Conservation (phyloP, 78 protist species). For the Protostelium mycophagum region DNA sequence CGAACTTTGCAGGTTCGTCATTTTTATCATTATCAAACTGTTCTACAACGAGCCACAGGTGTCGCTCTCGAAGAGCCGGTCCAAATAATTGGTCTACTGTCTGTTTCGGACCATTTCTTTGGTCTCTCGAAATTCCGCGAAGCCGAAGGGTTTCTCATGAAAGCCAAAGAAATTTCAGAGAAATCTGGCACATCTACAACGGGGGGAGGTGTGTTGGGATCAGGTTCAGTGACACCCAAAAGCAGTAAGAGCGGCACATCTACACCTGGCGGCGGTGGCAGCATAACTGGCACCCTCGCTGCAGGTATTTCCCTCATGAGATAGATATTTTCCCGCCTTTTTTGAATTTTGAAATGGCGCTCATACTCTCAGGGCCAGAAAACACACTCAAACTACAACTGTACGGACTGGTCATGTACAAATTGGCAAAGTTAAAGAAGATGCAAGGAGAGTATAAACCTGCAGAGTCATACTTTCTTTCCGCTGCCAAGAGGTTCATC, state of each 20-base stretch:
- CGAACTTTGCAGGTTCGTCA: not conserved
- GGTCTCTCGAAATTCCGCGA: not conserved
- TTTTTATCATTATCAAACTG: too few species aligned
- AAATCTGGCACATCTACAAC: not conserved
- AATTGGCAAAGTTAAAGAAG: not conserved
- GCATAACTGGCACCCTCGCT: not conserved
- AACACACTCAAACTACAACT: not conserved
- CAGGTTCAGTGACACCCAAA: too few species aligned
- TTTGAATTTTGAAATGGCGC: too few species aligned
- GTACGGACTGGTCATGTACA: not conserved
- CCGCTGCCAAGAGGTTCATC: not conserved
- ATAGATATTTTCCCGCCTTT: not conserved
- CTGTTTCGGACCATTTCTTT: not conserved
- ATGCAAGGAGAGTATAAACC: not conserved
- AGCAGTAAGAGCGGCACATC: not conserved
- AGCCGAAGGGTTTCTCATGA: not conserved
- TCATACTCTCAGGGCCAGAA: not conserved
- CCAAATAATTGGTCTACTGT: not conserved
- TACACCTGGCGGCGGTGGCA: not conserved
- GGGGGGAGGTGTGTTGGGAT: not conserved
- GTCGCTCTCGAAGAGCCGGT: not conserved
- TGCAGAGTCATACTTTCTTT: not conserved
- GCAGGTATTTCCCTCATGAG: not conserved
- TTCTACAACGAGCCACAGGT: not conserved
- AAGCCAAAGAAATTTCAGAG: not conserved